Evolutionary conservation across 2,329 filamentous ascomycete species (phyloP).

Genomic region (Curvularia eragrostidis): DNA sequence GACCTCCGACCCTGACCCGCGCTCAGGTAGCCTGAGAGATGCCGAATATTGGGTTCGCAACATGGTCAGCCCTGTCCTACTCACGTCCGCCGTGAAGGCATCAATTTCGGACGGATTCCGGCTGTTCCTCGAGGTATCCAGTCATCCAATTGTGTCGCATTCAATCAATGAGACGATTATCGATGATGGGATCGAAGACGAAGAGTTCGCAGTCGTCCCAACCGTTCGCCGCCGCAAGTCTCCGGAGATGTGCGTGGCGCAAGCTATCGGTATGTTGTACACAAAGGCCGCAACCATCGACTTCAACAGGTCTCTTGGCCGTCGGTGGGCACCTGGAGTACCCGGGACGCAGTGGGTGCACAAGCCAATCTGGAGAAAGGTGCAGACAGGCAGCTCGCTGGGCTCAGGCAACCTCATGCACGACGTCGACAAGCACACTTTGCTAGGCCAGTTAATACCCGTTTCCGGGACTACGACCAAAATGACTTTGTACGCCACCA

Average conservation of each 20-base stretch:
- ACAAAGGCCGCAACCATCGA: background rate
- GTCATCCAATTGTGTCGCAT: constrained; percentile 52
- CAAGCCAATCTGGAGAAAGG: constrained; percentile 24
- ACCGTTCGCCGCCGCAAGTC: too few relatives aligned
- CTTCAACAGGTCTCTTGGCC: background rate
- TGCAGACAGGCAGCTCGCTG: too few relatives aligned
- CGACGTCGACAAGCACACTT: constrained; percentile 46
- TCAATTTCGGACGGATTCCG: constrained; percentile 47
- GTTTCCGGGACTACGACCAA: background rate
- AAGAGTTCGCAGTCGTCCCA: too few relatives aligned
- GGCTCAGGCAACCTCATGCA: too few relatives aligned
- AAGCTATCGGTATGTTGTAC: background rate
- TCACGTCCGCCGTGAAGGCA: background rate
- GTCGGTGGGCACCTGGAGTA: constrained; percentile 12
- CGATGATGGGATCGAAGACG: too few relatives aligned
- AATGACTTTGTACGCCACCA: too few relatives aligned
- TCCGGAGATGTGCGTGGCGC: too few relatives aligned
- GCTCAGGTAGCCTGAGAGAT: background rate
- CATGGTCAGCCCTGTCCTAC: background rate
- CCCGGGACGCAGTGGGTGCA: constrained; percentile 36
- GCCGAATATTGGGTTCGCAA: background rate
- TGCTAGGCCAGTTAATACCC: constrained; percentile 41
- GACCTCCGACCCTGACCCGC: background rate
- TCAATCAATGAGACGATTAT: constrained; percentile 54
- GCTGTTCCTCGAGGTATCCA: constrained; percentile 52